Conservation (phyloP, 2,329 filamentous ascomycete species). For the Leptoxyphium fumago region DNA sequence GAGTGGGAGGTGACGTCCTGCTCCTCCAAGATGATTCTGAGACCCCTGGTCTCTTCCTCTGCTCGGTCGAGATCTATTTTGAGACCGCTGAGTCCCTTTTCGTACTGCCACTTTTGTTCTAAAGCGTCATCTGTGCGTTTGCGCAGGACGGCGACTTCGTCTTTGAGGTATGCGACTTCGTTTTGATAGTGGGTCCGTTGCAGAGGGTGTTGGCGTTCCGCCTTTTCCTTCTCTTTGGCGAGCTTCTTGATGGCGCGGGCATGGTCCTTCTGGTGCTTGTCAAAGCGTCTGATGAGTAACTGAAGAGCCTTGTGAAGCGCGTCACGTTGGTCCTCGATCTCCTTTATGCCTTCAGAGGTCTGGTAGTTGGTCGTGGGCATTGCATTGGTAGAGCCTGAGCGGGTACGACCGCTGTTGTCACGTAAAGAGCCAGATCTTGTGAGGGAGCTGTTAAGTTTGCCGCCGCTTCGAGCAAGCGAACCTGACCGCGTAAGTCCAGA, state of each 20-base stretch:
- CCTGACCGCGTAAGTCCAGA: conserved; percentile 29
- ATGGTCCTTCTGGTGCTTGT: conserved; percentile 70
- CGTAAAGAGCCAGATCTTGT: conserved; percentile 21
- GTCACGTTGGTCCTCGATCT: conserved; percentile 86
- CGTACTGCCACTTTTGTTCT: conserved; percentile 90
- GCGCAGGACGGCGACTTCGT: conserved; percentile 72
- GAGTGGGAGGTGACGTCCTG: conserved; percentile 65
- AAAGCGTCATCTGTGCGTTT: conserved; percentile 84
- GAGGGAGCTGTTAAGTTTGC: conserved; percentile 15
- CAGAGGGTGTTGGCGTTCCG: conserved; percentile 49
- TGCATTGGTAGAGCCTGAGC: conserved; percentile 28
- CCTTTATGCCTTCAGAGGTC: conserved; percentile 62
- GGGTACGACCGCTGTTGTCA: conserved; percentile 24
- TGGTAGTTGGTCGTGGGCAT: conserved; percentile 1
- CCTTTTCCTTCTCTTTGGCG: conserved; percentile 63
- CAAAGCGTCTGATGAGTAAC: conserved; percentile 71
- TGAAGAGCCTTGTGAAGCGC: conserved; percentile 78
- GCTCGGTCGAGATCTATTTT: conserved; percentile 96
- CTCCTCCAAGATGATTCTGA: conserved; percentile 63
- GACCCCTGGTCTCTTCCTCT: conserved; percentile 78
- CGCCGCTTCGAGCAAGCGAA: conserved; percentile 45
- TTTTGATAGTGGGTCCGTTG: conserved; percentile 67
- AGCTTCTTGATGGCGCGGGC: conserved; percentile 64
- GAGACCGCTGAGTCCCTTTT: conserved; percentile 72
- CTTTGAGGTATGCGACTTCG: conserved; percentile 64